A percentile compares a stretch with the other conserved stretches of the same genome.
Evolutionary conservation across 495 filamentous ascomycete genomes (phyloP).

Genomic region (Pyrenula massariospora): DNA sequence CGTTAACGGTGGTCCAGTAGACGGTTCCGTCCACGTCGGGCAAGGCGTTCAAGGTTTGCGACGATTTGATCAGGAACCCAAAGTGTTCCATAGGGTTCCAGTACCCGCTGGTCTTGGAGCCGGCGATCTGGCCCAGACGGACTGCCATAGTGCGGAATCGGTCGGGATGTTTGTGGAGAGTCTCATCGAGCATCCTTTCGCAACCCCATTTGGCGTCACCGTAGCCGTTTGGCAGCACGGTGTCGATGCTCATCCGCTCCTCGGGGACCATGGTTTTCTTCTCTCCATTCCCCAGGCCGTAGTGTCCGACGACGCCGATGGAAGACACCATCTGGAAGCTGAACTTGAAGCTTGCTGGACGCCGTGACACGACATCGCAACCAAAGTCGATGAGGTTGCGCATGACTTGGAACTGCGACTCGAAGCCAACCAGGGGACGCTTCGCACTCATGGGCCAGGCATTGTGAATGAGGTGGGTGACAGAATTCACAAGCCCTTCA

Average conservation of each 20-base stretch:
- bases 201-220: constrained; percentile 21
- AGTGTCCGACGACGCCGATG: constrained; percentile 10
- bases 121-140: constrained; percentile 37
- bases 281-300: background rate
- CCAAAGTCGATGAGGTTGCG: constrained; percentile 28
- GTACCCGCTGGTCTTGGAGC: constrained; percentile 31
- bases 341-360: constrained; percentile 3
- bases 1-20: constrained; percentile 31
- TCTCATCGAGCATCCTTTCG: constrained; percentile 15
- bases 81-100: constrained; percentile 45
- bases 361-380: constrained; percentile 1
- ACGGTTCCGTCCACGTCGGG: constrained; percentile 25
- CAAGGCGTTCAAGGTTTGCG: constrained; percentile 23
- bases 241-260: constrained; percentile 1
- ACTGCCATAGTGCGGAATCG: constrained; percentile 26
- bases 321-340: constrained; percentile 10
- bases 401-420: constrained; percentile 29
- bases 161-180: background rate
- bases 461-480: constrained; percentile 39
- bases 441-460: constrained; percentile 40
- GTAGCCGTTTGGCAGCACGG: constrained; percentile 7
- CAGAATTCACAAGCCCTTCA: constrained; percentile 15
- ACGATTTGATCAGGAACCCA: constrained; percentile 17
- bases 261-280: constrained; percentile 5
- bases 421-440: constrained; percentile 24